Conservation (phyloP, 805 yeast genomes). For the Yarrowia osloensis region DNA sequence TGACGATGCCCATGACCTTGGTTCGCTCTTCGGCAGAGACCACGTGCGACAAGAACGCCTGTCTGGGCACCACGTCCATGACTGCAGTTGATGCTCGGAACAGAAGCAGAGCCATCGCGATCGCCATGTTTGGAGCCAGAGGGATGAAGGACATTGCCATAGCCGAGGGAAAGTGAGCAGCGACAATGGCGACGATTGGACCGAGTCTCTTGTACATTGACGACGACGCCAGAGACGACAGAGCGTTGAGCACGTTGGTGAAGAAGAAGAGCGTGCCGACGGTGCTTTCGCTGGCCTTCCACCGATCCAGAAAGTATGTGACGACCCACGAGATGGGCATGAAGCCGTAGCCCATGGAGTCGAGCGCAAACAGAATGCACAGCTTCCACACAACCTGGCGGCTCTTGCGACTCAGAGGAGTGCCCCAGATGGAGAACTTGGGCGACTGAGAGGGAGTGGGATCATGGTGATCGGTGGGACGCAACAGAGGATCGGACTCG, state of each 20-base stretch:
- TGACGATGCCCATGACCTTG: slow-evolving; percentile 79
- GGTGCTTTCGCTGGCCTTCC: slow-evolving; percentile 54
- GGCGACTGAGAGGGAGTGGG: neutral
- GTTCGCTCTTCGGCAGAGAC: slow-evolving; percentile 67
- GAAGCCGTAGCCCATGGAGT: slow-evolving; percentile 85
- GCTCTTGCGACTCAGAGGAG: slow-evolving; percentile 36
- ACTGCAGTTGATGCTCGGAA: slow-evolving; percentile 64
- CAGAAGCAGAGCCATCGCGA: slow-evolving; percentile 55
- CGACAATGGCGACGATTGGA: slow-evolving; percentile 72
- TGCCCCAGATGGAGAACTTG: slow-evolving; percentile 27
- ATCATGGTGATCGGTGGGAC: neutral
- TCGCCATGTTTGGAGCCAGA: slow-evolving; percentile 44
- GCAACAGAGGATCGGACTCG: neutral
- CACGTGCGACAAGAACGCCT: slow-evolving; percentile 69
- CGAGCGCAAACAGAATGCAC: slow-evolving; percentile 62
- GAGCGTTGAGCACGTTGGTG: slow-evolving; percentile 61
- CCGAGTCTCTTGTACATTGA: slow-evolving; percentile 66
- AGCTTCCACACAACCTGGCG: slow-evolving; percentile 33
- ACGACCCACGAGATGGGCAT: slow-evolving; percentile 89
- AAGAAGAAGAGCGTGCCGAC: slow-evolving; percentile 67
- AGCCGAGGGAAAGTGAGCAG: slow-evolving; percentile 79
- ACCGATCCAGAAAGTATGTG: slow-evolving; percentile 68
- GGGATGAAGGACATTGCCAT: slow-evolving; percentile 60
- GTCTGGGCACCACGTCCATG: slow-evolving; percentile 93
- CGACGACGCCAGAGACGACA: slow-evolving; percentile 78